Conservation (phyloP, 768 basidiomycete species). For the Megacollybia marginata region DNA sequence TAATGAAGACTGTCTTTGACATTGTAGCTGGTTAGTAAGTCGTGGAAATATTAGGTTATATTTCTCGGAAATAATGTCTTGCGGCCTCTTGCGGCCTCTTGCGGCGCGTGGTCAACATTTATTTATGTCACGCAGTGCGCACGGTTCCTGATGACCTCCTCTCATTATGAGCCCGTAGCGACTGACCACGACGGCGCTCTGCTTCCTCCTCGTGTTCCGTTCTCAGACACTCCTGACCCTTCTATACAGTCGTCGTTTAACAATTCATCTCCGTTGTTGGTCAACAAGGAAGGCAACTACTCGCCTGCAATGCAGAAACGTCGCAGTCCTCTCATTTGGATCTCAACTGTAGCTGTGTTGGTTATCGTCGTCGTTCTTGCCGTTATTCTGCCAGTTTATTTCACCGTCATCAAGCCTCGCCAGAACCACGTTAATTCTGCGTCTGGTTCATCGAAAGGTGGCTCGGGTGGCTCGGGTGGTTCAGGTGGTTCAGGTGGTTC, state of each 20-base stretch:
- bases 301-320: not conserved
- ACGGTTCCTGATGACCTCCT: too few relatives aligned
- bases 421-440: slow-evolving; percentile 2
- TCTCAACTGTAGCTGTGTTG: slow-evolving; percentile 5
- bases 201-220: not conserved
- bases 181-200: too few relatives aligned
- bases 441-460: not conserved
- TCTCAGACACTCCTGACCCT: not conserved
- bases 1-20: too few relatives aligned
- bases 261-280: not conserved
- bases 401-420: slow-evolving; percentile 33
- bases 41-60: too few relatives aligned
- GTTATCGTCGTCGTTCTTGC: slow-evolving; percentile 28
- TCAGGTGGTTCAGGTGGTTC: not conserved
- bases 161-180: too few relatives aligned
- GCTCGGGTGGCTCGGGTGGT: not conserved
- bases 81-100: too few relatives aligned
- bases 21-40: too few relatives aligned
- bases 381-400: slow-evolving; percentile 39
- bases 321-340: not conserved
- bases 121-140: too few relatives aligned
- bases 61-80: too few relatives aligned
- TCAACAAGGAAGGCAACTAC: not conserved
- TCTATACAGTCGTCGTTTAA: not conserved
- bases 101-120: too few relatives aligned